Evolutionary conservation across 768 basidiomycete species (phyloP), one percentile per base, ranked within the genome.

Genomic region (Daedalea quercina): DNA sequence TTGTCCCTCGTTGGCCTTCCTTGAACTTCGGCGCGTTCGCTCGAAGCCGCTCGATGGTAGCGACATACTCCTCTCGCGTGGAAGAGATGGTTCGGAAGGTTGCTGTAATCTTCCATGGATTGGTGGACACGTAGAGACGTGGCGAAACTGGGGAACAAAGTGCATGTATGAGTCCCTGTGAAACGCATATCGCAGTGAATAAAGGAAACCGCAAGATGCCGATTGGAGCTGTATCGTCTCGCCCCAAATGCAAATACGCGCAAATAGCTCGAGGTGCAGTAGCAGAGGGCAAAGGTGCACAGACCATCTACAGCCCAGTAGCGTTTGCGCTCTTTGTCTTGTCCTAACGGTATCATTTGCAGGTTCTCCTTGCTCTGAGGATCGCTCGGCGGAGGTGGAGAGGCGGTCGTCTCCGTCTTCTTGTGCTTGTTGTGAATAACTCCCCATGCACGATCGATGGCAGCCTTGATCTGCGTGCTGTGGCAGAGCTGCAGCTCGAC

Each of bases 251-350:
- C 68, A 88, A 88, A 87, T 81, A 87, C 70, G 76, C 72, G 70
- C 81, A 88, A 88, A 87, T 81, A 86, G 40, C 53, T 44, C 34
- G 15, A 11, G 31, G 35, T 43, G 48, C 61, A 56, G 57, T 66
- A 59, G 51, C 60, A 46, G 62, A 68, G 63, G 57, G 57, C 44
- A 40, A 6, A 15, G 13, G 37, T 40, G 74, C 75, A 90, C 90
- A 77, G 75, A 94, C 90, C 87, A 81, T 93, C 91, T 66, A 79
- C 79, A 59, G 86, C 70, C 91, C 91, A 94, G 69, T 83, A 94
- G 48, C 91, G 86, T 68, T 80, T 87, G 59, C 87, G 80, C 48
- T 77, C 75, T 48, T 65, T 68, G 65, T 94, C 91, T 63, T 90
- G 88, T 42, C 91, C 91, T 23, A 92, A 65, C 17, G 91, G 90